Percentiles rank a stretch among this genome's conserved stretches.
phyloP scores from a whole-genome alignment of 2,329 filamentous ascomycete genomes.

The Claviceps pusilla region DNA sequence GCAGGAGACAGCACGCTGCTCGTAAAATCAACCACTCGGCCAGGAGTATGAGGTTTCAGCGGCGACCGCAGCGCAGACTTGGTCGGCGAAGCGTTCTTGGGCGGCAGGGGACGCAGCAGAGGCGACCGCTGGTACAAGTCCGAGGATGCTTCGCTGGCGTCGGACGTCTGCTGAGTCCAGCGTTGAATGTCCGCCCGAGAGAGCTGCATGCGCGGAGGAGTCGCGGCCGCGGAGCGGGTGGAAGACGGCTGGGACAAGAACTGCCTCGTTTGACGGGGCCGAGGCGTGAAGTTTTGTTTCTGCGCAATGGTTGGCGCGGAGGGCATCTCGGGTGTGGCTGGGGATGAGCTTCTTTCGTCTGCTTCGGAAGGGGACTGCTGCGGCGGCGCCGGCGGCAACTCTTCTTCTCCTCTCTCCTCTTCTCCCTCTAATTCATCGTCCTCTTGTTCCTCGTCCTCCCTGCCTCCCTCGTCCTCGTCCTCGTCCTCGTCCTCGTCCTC shows the following conservation, averaged over 20 bases:
- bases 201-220: constrained; percentile 27
- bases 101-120: constrained; percentile 33
- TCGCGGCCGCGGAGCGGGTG: constrained; percentile 13
- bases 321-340: constrained; percentile 19
- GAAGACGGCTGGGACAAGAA: constrained; percentile 25
- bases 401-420: background rate
- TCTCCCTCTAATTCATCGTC: too few relatives aligned
- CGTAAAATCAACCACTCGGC: constrained; percentile 43
- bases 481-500: background rate
- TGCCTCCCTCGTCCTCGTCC: background rate
- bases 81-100: constrained; percentile 36
- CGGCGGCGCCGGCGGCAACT: background rate
- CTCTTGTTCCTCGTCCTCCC: background rate
- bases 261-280: constrained; percentile 18
- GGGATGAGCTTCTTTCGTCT: constrained; percentile 8
- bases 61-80: constrained; percentile 45
- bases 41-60: constrained; percentile 41
- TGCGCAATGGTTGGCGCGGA: constrained; percentile 25
- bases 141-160: constrained; percentile 22
- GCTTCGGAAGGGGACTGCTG: background rate
- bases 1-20: constrained; percentile 33
- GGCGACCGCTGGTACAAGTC: constrained; percentile 16
- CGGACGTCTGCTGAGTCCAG: constrained; percentile 27
- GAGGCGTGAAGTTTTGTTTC: constrained; percentile 35
- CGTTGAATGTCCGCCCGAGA: constrained; percentile 25